phyloP scores from a whole-genome alignment of 352 stramenopile genomes.

The Phytophthora pisi region DNA sequence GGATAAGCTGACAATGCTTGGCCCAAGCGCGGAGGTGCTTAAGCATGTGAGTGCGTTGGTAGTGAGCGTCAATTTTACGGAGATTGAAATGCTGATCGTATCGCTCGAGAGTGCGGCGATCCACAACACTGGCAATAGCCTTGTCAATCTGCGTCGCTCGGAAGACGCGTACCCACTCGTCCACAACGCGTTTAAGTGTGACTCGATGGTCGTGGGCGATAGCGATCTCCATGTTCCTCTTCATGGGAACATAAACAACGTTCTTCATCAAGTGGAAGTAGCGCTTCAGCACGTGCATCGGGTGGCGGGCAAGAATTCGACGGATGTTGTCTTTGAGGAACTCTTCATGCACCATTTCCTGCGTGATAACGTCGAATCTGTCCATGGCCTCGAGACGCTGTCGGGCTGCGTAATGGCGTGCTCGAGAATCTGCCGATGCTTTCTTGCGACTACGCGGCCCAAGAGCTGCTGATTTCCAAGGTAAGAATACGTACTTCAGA shows the following conservation, averaged over 20 bases:
- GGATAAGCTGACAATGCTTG: slow-evolving; percentile 52
- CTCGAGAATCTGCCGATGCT: slow-evolving; percentile 46
- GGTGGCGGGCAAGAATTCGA: slow-evolving; percentile 43
- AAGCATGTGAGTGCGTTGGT: slow-evolving; percentile 44
- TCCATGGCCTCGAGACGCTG: slow-evolving; percentile 63
- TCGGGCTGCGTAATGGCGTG: slow-evolving; percentile 50
- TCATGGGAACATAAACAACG: slow-evolving; percentile 50
- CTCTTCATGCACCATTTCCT: slow-evolving; percentile 82
- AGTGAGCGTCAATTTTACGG: slow-evolving; percentile 74
- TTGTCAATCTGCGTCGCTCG: slow-evolving; percentile 64
- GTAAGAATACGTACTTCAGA: slow-evolving; percentile 40
- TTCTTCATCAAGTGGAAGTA: slow-evolving; percentile 57
- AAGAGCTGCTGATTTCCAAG: slow-evolving; percentile 62
- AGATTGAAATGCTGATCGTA: slow-evolving; percentile 79
- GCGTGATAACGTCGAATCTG: slow-evolving; percentile 72
- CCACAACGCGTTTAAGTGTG: slow-evolving; percentile 33
- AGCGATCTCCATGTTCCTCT: slow-evolving; percentile 42
- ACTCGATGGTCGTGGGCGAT: slow-evolving; percentile 43
- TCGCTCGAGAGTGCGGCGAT: slow-evolving; percentile 62
- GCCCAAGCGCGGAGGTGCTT: slow-evolving; percentile 70
- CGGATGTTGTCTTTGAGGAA: slow-evolving; percentile 83
- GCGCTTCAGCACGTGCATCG: slow-evolving; percentile 46
- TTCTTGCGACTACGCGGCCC: slow-evolving; percentile 67
- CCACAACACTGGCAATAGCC: slow-evolving; percentile 49
- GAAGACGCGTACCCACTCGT: slow-evolving; percentile 57